Conservation (phyloP, 2,329 filamentous ascomycete genomes). For the Penicillium concentricum region DNA sequence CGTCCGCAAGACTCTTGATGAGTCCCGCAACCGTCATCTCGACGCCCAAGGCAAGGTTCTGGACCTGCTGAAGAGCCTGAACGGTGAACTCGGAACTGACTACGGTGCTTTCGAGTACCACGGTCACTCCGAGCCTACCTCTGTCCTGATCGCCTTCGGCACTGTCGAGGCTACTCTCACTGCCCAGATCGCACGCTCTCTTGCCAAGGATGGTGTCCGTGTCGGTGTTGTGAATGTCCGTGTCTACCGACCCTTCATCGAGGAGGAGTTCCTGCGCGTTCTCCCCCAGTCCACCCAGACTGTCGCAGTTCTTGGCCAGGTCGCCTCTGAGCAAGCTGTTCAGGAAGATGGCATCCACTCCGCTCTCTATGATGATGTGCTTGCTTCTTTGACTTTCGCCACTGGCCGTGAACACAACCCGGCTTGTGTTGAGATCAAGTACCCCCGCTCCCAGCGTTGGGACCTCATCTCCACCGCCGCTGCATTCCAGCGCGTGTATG, state of each 20-base stretch:
- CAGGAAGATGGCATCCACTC: conserved; percentile 76
- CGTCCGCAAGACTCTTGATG: conserved; percentile 61
- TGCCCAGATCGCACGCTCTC: conserved; percentile 71
- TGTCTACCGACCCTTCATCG: conserved; percentile 90
- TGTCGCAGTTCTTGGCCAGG: conserved; percentile 86
- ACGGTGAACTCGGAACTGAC: conserved; percentile 87
- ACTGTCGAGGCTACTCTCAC: conserved; percentile 86
- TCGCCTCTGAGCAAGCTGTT: conserved; percentile 69
- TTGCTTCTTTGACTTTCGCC: conserved; percentile 80
- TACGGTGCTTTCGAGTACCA: conserved; percentile 94
- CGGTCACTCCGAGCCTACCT: conserved; percentile 75
- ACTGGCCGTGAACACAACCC: conserved; percentile 63
- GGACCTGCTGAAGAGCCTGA: conserved; percentile 71
- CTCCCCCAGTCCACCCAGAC: conserved; percentile 73
- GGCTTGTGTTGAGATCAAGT: conserved; percentile 80
- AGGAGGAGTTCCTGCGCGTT: conserved; percentile 84
- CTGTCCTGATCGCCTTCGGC: conserved; percentile 87
- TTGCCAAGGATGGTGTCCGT: conserved; percentile 71
- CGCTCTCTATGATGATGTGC: conserved; percentile 85
- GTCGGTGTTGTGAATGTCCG: conserved; percentile 89
- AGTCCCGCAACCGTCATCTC: conserved; percentile 66
- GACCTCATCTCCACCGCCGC: conserved; percentile 50
- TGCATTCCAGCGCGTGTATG: conserved; percentile 47
- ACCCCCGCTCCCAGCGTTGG: conserved; percentile 70
- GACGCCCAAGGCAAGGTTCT: conserved; percentile 71